A percentile compares a stretch with the other conserved stretches of the same genome.
Evolutionary conservation across 169 alveolate genomes (phyloP).

Genomic region (Plasmodium malariae): DNA sequence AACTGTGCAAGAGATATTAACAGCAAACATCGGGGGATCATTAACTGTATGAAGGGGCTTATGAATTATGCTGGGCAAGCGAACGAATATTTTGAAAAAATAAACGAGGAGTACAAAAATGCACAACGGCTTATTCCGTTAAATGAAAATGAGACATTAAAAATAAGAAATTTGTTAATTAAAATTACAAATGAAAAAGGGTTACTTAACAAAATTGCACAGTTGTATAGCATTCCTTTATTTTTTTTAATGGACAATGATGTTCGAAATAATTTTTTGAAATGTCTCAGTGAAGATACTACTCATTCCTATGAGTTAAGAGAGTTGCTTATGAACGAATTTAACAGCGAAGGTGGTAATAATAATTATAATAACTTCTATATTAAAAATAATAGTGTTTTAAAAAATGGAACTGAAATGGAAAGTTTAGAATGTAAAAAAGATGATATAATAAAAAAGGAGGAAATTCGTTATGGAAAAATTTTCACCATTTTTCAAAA

Average conservation of each 20-base stretch:
- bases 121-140: constrained; percentile 28
- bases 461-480: constrained; percentile 5
- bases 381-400: background rate
- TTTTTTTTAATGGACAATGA: constrained; percentile 40
- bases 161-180: constrained; percentile 49
- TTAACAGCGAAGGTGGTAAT: background rate
- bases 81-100: constrained; percentile 7
- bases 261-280: constrained; percentile 54
- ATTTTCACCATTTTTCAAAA: constrained; percentile 20
- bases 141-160: constrained; percentile 29
- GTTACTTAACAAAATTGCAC: constrained; percentile 23
- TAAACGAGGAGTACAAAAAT: constrained; percentile 42
- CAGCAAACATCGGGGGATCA: background rate
- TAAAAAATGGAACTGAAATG: background rate
- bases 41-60: background rate
- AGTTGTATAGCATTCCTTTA: constrained; percentile 26
- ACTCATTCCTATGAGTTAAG: constrained; percentile 2
- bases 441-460: background rate
- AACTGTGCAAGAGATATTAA: background rate
- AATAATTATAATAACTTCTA: background rate
- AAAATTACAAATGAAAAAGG: constrained; percentile 19
- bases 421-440: background rate
- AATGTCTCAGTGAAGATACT: constrained; percentile 9
- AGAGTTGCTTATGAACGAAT: constrained; percentile 5
- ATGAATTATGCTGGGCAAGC: background rate